Percentiles rank a stretch among this genome's conserved stretches.
phyloP scores from a whole-genome alignment of 1,139 yeast species.

The Candida neerlandica region DNA sequence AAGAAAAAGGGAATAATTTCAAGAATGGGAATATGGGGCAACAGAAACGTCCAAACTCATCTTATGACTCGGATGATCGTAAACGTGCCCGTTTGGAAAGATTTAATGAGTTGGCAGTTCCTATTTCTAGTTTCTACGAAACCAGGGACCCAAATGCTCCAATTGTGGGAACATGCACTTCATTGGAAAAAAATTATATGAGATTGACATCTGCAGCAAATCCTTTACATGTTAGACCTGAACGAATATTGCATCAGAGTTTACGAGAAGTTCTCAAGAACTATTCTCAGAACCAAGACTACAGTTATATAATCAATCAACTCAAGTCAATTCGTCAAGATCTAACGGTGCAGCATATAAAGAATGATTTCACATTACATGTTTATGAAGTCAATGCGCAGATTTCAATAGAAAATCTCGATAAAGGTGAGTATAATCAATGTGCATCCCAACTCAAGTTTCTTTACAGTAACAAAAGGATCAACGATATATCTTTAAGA shows the following conservation, averaged over 20 bases:
- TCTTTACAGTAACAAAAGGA: constrained; percentile 46
- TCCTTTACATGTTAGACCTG: constrained; percentile 81
- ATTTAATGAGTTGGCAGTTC: constrained; percentile 28
- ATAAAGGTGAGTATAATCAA: constrained; percentile 93
- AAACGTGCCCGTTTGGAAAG: constrained; percentile 53
- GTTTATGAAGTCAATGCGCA: constrained; percentile 90
- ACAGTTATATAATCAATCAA: constrained; percentile 84
- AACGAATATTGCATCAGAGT: constrained; percentile 59
- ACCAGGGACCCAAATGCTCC: constrained; percentile 2
- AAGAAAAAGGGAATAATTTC: neutral
- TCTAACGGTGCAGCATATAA: constrained; percentile 87
- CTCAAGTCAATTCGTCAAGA: constrained; percentile 92
- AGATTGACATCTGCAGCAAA: constrained; percentile 92
- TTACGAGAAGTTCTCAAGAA: constrained; percentile 56
- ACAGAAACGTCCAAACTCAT: constrained; percentile 9
- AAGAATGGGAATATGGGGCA: neutral
- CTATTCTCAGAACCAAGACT: constrained; percentile 52
- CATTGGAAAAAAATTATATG: constrained; percentile 74
- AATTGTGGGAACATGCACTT: constrained; percentile 66
- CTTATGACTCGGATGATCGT: constrained; percentile 39
- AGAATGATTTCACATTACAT: constrained; percentile 70
- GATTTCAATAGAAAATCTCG: constrained; percentile 79
- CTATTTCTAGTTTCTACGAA: constrained; percentile 8
- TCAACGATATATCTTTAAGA: constrained; percentile 13
- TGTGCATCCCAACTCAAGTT: constrained; percentile 82